These are phyloP conservation scores for Acmispon strigosus DNA, from an alignment of 306 rosid genomes.

Conservation along the genomic window DNA sequence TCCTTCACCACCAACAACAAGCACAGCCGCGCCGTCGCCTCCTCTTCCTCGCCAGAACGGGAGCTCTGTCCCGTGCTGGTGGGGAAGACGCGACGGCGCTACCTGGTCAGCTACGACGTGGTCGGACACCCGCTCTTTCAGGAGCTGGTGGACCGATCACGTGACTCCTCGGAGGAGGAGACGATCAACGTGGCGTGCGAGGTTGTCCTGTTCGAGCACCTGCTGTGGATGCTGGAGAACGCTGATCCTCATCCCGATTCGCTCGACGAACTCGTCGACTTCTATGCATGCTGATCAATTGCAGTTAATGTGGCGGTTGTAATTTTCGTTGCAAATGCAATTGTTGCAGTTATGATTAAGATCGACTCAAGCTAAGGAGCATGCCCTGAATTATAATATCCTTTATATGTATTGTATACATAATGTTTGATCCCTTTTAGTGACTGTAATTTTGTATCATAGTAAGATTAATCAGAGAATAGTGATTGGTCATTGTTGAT, in stretches of 20 bases:
- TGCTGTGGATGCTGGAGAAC: slow-evolving; percentile 79
- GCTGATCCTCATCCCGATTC: slow-evolving; percentile 74
- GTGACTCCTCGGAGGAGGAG: slow-evolving; percentile 15
- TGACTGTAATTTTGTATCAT: neutral
- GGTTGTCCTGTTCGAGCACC: slow-evolving; percentile 71
- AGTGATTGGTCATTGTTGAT: neutral
- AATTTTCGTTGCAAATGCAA: neutral
- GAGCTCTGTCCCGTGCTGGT: slow-evolving; percentile 51
- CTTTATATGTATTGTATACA: too few relatives aligned
- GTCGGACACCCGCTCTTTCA: slow-evolving; percentile 57
- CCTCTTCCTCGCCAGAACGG: neutral
- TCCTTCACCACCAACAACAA: slow-evolving; percentile 37
- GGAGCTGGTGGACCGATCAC: slow-evolving; percentile 58
- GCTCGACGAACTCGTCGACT: slow-evolving; percentile 60
- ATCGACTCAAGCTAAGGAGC: too few relatives aligned
- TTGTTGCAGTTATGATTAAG: too few relatives aligned
- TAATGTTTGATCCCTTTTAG: neutral
- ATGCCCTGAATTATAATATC: too few relatives aligned
- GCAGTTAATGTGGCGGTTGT: neutral
- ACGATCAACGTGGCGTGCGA: slow-evolving; percentile 54
- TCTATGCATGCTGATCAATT: slow-evolving; percentile 38
- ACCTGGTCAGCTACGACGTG: slow-evolving; percentile 47
- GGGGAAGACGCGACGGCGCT: slow-evolving; percentile 56
- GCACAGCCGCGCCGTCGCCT: slow-evolving; percentile 30
- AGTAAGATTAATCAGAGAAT: neutral